Conservation (phyloP, 495 filamentous ascomycete genomes). For the Parmelia sp. region DNA sequence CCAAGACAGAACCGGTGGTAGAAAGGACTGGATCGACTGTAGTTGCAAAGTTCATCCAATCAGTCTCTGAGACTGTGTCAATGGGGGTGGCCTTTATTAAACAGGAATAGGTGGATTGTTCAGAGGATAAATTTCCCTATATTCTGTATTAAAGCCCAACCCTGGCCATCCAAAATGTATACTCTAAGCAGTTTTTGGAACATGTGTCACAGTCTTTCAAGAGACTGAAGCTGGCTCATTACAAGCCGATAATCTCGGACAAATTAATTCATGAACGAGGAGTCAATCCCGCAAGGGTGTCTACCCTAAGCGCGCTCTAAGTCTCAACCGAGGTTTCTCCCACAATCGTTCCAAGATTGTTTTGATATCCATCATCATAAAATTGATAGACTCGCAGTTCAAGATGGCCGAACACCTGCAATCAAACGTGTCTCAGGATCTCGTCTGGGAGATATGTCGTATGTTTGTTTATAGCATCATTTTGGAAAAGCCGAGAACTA, state of each 20-base stretch:
- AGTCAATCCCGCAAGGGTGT: no score
- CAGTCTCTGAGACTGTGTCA: slow-evolving; percentile 18
- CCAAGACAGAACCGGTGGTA: background rate
- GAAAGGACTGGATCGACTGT: background rate
- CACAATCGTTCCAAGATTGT: background rate
- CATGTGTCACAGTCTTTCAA: background rate
- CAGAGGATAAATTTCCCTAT: background rate
- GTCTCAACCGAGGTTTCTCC: background rate
- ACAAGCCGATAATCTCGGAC: background rate
- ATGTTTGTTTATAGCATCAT: slow-evolving; percentile 37
- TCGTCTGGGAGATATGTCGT: slow-evolving; percentile 90
- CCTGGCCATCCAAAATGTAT: background rate
- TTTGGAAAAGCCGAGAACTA: background rate
- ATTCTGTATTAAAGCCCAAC: background rate
- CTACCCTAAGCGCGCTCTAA: slow-evolving; percentile 3
- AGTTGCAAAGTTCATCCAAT: background rate
- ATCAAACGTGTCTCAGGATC: slow-evolving; percentile 70
- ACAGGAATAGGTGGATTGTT: slow-evolving; percentile 1
- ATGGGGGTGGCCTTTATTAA: slow-evolving; percentile 19
- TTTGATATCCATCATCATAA: background rate
- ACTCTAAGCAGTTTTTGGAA: background rate
- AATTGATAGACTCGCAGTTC: background rate
- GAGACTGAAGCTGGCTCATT: background rate
- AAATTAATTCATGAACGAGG: background rate
- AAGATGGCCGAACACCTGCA: slow-evolving; percentile 34